phyloP scores from a whole-genome alignment of 176 grass and related monocot species.

The Eleusine coracana region DNA sequence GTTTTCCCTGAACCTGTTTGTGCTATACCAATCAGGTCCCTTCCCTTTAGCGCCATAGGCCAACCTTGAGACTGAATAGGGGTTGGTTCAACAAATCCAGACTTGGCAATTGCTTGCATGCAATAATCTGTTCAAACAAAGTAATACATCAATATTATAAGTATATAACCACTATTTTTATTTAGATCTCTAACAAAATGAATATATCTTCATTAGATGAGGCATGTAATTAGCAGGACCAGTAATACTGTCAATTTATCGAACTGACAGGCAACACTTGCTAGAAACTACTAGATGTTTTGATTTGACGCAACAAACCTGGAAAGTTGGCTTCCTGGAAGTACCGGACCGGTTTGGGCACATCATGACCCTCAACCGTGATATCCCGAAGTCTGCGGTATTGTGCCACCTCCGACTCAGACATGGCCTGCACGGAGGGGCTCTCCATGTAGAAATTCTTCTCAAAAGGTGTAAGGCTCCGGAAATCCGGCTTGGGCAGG shows the following conservation, averaged over 20 bases:
- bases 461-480: slow-evolving; percentile 78
- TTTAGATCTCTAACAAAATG: not conserved
- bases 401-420: slow-evolving; percentile 61
- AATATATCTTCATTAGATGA: not conserved
- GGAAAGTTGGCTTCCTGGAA: slow-evolving; percentile 95
- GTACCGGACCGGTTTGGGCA: slow-evolving; percentile 82
- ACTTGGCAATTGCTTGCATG: slow-evolving; percentile 74
- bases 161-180: not conserved
- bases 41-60: slow-evolving; percentile 98
- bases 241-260: not conserved
- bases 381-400: slow-evolving; percentile 75
- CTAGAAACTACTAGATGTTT: not conserved
- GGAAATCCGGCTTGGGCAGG: slow-evolving; percentile 81
- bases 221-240: not conserved
- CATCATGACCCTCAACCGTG: slow-evolving; percentile 70
- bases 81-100: slow-evolving; percentile 83
- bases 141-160: not conserved
- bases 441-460: slow-evolving; percentile 94
- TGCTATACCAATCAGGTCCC: slow-evolving; percentile 94
- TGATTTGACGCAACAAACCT: slow-evolving; percentile 37
- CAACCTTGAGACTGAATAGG: slow-evolving; percentile 96
- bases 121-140: slow-evolving; percentile 59
- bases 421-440: slow-evolving; percentile 82
- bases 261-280: not conserved
- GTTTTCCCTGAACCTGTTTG: slow-evolving; percentile 98